A percentile compares a stretch with the other conserved stretches of the same genome.
Evolutionary conservation across 179 eudicot genomes (phyloP).

Genomic region (Carnegiea gigantea): DNA sequence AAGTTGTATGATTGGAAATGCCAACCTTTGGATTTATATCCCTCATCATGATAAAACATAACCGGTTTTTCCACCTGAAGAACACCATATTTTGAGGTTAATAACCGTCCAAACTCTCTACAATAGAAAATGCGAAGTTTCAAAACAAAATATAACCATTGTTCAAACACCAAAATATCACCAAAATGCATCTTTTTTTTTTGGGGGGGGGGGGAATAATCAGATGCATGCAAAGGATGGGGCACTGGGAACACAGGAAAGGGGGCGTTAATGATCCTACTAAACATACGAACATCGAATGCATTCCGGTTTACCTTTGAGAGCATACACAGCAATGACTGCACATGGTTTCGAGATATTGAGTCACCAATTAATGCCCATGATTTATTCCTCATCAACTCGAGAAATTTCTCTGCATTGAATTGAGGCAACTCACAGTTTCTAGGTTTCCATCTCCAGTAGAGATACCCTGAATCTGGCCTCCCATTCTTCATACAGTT

Average conservation of each 20-base stretch:
- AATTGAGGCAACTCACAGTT: constrained; percentile 65
- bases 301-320: constrained; percentile 57
- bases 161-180: neutral
- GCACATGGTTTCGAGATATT: constrained; percentile 85
- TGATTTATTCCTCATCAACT: constrained; percentile 66
- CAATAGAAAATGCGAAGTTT: neutral
- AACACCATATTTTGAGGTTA: constrained; percentile 5
- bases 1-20: constrained; percentile 61
- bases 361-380: constrained; percentile 94
- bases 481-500: constrained; percentile 92
- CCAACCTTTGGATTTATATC: constrained; percentile 64
- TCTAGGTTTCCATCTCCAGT: constrained; percentile 83
- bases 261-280: neutral
- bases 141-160: neutral
- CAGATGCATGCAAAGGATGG: neutral
- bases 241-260: neutral
- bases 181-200: no score
- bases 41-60: constrained; percentile 66
- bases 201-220: neutral
- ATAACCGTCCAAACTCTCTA: neutral
- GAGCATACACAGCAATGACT: constrained; percentile 82
- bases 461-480: constrained; percentile 72
- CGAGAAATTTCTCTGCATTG: constrained; percentile 57
- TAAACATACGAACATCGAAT: neutral
- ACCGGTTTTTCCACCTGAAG: constrained; percentile 66